These are phyloP conservation scores for Straminergon stramineum DNA, from an alignment of 225 moss, liverwort and hornwort genomes.

Conservation along the genomic window DNA sequence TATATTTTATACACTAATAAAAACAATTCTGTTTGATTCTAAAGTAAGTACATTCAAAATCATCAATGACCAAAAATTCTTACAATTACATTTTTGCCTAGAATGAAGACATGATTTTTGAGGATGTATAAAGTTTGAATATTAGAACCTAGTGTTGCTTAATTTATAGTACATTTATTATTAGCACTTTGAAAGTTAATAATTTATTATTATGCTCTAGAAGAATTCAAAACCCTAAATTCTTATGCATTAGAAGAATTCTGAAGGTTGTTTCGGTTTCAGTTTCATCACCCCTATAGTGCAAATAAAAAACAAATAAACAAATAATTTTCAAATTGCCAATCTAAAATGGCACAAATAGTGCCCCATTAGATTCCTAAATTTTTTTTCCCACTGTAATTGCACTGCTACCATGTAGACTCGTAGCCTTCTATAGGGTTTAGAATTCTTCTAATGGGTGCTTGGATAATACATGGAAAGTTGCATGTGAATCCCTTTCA, in stretches of 20 bases:
- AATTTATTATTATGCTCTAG: neutral
- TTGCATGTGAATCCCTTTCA: fast-evolving
- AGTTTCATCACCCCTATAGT: too few species aligned
- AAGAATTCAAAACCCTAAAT: too few species aligned
- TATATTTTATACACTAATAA: neutral
- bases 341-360: too few species aligned
- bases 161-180: neutral
- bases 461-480: fast-evolving
- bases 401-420: too few species aligned
- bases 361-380: too few species aligned
- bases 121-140: neutral
- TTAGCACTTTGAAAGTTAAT: neutral
- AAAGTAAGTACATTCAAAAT: neutral
- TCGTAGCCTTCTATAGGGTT: too few species aligned
- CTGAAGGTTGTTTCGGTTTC: too few species aligned
- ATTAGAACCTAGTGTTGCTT: neutral
- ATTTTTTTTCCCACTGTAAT: too few species aligned
- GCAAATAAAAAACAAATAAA: too few species aligned
- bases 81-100: neutral
- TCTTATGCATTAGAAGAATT: too few species aligned
- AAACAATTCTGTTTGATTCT: neutral
- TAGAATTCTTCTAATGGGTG: too few species aligned
- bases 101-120: neutral
- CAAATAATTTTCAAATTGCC: too few species aligned
- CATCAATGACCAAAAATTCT: neutral